Evolutionary conservation across 768 basidiomycete genomes (phyloP).

Genomic region (Neoboletus brunneissimus): DNA sequence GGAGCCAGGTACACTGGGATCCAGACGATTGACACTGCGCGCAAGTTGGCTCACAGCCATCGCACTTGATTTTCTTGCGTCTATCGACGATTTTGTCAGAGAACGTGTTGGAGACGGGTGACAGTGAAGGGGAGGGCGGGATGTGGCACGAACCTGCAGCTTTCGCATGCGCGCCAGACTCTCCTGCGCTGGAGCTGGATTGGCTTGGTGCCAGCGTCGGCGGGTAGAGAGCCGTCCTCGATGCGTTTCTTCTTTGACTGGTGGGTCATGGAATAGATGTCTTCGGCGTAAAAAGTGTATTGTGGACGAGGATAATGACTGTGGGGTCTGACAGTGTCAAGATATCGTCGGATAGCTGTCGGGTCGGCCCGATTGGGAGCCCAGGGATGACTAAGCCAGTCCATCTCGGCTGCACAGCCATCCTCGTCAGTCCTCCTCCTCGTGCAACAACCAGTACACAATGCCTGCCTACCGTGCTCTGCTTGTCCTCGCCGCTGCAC

Average conservation of each 20-base stretch:
- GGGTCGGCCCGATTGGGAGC: slow-evolving; percentile 34
- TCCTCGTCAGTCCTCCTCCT: slow-evolving; percentile 18
- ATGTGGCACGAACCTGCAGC: slow-evolving; percentile 63
- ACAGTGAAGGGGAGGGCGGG: slow-evolving; percentile 1
- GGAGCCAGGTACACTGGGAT: slow-evolving; percentile 83
- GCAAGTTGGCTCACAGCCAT: slow-evolving; percentile 83
- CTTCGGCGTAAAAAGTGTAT: slow-evolving; percentile 38
- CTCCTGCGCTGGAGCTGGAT: slow-evolving; percentile 73
- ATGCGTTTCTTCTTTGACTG: slow-evolving; percentile 77
- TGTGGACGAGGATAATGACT: slow-evolving; percentile 25
- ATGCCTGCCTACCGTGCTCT: slow-evolving; percentile 18
- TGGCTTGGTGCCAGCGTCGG: slow-evolving; percentile 64
- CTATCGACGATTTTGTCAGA: slow-evolving; percentile 38
- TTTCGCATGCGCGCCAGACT: slow-evolving; percentile 89
- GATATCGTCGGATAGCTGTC: slow-evolving; percentile 35
- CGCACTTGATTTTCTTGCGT: slow-evolving; percentile 92
- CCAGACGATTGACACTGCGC: slow-evolving; percentile 75
- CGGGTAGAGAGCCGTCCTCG: slow-evolving; percentile 49
- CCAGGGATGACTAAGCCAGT: slow-evolving; percentile 34
- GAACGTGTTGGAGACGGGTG: slow-evolving; percentile 15
- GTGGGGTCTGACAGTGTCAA: slow-evolving; percentile 19
- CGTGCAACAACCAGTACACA: slow-evolving; percentile 18
- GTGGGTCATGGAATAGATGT: slow-evolving; percentile 46
- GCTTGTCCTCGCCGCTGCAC: slow-evolving; percentile 1
- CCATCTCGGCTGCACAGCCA: slow-evolving; percentile 30